phyloP scores from a whole-genome alignment of 441 rosid genomes.

The Populus hybrid region DNA sequence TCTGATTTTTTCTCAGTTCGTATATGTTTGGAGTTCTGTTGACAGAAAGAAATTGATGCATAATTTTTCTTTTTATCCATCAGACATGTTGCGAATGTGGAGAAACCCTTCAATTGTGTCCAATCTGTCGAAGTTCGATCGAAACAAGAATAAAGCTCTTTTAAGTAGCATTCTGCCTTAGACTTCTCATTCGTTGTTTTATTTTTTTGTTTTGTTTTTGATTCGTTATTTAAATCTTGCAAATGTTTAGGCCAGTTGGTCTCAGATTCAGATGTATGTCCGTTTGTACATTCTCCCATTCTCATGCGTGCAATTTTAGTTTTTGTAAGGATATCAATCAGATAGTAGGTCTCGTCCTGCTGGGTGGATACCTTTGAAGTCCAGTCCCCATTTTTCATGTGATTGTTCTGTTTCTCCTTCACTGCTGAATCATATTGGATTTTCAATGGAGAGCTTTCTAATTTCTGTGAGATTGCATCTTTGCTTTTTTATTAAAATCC shows the following conservation, averaged over 20 bases:
- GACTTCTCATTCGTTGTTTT: background rate
- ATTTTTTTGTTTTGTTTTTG: background rate
- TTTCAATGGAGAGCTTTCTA: too few species aligned
- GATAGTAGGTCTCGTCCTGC: too few species aligned
- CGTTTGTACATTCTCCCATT: slow-evolving; percentile 6
- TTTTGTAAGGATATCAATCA: background rate
- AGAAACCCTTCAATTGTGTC: slow-evolving; percentile 61
- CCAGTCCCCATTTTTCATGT: too few species aligned
- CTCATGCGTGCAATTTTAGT: background rate
- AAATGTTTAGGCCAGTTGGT: background rate
- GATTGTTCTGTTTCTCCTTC: too few species aligned
- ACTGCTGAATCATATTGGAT: too few species aligned
- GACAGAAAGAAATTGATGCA: background rate
- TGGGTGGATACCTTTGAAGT: too few species aligned
- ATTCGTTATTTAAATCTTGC: background rate
- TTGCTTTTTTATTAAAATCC: too few species aligned
- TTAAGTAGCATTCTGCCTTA: slow-evolving; percentile 19
- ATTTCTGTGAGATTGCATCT: too few species aligned
- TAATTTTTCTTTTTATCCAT: background rate
- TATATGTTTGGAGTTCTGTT: background rate
- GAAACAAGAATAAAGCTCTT: slow-evolving; percentile 78
- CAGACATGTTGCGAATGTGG: slow-evolving; percentile 95
- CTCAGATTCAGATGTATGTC: slow-evolving; percentile 5
- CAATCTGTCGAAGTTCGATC: slow-evolving; percentile 70
- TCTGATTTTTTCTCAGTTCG: background rate